A percentile compares a stretch with the other conserved stretches of the same genome.
Conservation (phyloP, 1,139 yeast species). For the Pichia sp. region DNA sequence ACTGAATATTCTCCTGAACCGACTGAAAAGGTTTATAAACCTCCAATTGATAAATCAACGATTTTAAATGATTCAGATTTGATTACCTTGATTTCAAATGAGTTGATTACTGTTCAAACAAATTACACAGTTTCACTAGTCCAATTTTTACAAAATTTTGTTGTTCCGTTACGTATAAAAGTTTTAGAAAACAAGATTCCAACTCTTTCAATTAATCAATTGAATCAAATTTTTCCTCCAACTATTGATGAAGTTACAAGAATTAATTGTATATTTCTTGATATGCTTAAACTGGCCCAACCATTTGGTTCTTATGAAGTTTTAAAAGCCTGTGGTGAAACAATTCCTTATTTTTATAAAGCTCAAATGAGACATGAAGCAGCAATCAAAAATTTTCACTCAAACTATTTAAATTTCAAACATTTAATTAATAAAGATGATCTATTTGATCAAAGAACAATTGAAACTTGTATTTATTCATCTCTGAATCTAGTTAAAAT, state of each 20-base stretch:
- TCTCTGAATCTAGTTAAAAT: constrained; percentile 66
- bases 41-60: constrained; percentile 32
- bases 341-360: constrained; percentile 83
- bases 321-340: constrained; percentile 68
- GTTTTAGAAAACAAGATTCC: constrained; percentile 53
- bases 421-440: constrained; percentile 1
- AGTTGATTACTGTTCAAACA: constrained; percentile 63
- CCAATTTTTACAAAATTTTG: constrained; percentile 65
- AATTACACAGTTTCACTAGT: constrained; percentile 68
- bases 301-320: constrained; percentile 69
- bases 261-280: constrained; percentile 76
- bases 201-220: constrained; percentile 45
- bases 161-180: constrained; percentile 70
- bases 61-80: constrained; percentile 28
- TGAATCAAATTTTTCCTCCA: constrained; percentile 83
- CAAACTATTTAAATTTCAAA: constrained; percentile 34
- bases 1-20: constrained; percentile 89
- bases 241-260: constrained; percentile 91
- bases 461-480: constrained; percentile 66
- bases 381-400: constrained; percentile 55
- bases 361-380: constrained; percentile 94
- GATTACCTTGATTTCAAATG: constrained; percentile 50
- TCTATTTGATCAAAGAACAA: constrained; percentile 46
- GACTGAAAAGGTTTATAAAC: constrained; percentile 59
- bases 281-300: constrained; percentile 60